phyloP scores from a whole-genome alignment of 1,284 basidiomycete species.

The Cutaneotrichosporon cavernicola region DNA sequence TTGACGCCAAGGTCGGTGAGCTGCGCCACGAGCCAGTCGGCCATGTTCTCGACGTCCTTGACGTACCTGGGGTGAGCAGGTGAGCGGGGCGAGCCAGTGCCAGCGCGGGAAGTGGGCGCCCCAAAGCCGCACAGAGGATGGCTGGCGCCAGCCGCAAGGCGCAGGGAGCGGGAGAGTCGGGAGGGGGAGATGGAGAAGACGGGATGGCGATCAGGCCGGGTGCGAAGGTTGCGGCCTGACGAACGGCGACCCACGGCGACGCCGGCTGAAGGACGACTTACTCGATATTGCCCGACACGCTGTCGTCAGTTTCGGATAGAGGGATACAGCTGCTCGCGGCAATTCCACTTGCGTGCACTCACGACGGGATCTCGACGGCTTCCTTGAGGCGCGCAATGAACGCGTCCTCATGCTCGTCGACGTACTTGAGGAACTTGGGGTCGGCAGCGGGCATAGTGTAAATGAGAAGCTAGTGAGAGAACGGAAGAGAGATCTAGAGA shows the following conservation, averaged over 20 bases:
- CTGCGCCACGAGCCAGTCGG: conserved; percentile 70
- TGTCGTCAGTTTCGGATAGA: conserved; percentile 22
- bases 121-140: too few species aligned
- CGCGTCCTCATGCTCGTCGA: conserved; percentile 68
- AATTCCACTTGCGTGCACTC: conserved; percentile 24
- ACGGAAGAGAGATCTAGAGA: neutral
- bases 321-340: neutral
- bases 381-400: conserved; percentile 76
- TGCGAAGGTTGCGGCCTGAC: neutral
- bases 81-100: neutral
- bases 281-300: conserved; percentile 54
- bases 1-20: conserved; percentile 72
- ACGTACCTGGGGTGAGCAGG: conserved; percentile 59
- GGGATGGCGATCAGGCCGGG: neutral
- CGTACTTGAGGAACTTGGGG: conserved; percentile 60
- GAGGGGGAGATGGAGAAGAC: neutral
- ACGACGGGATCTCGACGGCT: conserved; percentile 90
- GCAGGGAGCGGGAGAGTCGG: too few species aligned
- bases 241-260: neutral
- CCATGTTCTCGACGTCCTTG: conserved; percentile 78
- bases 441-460: conserved; percentile 52
- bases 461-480: neutral
- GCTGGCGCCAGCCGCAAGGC: too few species aligned
- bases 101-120: neutral
- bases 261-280: conserved; percentile 24